Percentiles rank a stretch among this genome's conserved stretches.
These are phyloP conservation scores for Thielaviopsis populi DNA, from an alignment of 2,329 filamentous ascomycete genomes.

Conservation along the genomic window DNA sequence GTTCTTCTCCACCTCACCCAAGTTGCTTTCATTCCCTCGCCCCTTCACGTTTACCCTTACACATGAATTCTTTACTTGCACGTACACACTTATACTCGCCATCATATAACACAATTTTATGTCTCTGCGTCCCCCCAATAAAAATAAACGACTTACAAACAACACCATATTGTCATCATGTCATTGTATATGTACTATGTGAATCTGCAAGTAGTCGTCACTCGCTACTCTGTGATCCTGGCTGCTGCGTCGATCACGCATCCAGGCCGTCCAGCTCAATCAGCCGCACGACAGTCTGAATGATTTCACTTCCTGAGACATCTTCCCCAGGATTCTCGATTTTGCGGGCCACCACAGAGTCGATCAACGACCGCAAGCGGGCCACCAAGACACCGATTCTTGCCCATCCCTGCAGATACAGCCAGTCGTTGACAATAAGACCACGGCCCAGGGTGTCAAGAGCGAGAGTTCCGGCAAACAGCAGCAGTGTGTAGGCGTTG, in stretches of 20 bases:
- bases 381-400: conserved; percentile 82
- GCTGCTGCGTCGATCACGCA: conserved; percentile 26
- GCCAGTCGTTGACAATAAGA: conserved; percentile 82
- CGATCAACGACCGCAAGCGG: conserved; percentile 69
- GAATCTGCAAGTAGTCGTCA: not conserved
- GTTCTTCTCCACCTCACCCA: not conserved
- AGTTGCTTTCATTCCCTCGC: conserved; percentile 1
- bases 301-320: conserved; percentile 47
- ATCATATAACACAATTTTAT: conserved; percentile 1
- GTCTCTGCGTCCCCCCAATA: not conserved
- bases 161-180: not conserved
- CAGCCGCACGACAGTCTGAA: conserved; percentile 61
- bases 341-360: conserved; percentile 65
- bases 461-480: conserved; percentile 74
- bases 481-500: conserved; percentile 72
- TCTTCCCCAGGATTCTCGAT: conserved; percentile 54
- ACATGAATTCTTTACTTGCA: not conserved
- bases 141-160: not conserved
- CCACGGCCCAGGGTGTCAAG: conserved; percentile 80
- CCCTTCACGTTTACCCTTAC: not conserved
- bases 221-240: not conserved
- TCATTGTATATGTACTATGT: not conserved
- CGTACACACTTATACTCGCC: not conserved
- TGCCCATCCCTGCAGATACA: conserved; percentile 77
- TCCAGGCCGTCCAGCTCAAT: conserved; percentile 85